Base-by-base conservation (phyloP, 805 yeast genomes). In the Monosporozyma aquatica region DNA sequence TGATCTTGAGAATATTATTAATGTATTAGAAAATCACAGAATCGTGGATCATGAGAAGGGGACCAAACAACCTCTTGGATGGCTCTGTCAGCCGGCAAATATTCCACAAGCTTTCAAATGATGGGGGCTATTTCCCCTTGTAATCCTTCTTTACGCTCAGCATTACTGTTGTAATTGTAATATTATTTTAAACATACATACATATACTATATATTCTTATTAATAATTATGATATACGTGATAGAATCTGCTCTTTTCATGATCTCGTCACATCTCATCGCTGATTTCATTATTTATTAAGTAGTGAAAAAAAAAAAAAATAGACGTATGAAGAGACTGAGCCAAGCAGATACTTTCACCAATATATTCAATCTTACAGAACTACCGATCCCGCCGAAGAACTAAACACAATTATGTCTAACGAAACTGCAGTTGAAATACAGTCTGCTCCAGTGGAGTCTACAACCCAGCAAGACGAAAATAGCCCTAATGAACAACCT, bases 21-120 rank as follows among this genome's bases (percentile, higher is more conserved):
- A 66, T n/a, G 61, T 72, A 15, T 53, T 75, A 40, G 80, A 75
- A 51, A 66, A 65, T 21, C 64, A 56, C 28, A 58, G 80, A 47
- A 60, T 57, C 35, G 62, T 65, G 40, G 71, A 67, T 43, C 55
- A 64, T 27, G 68, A 64, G 14, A 73, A 71, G 17, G 60, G 58
- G 22, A 38, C 56, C 26, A 73, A 71, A 49, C 69, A 66, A 42
- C 69, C 72, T 6, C 66, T 68, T 21, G 71, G 72, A 6, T 68
- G 72, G 72, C 47, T 68, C 26, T 66, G 69, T 38, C 66, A 64
- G 29, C 59, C 63, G 39, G 70, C 66, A 6, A 60, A 61, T 38
- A 59, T 62, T 20, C 66, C 65, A 10, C 58, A 53, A n/a, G 41
- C 43, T 10, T 40, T 51, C 9, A 50, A 48, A 38, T 46, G 37